Evolutionary conservation across 352 stramenopile genomes (phyloP).

Genomic region (Globisporangium irregulare): DNA sequence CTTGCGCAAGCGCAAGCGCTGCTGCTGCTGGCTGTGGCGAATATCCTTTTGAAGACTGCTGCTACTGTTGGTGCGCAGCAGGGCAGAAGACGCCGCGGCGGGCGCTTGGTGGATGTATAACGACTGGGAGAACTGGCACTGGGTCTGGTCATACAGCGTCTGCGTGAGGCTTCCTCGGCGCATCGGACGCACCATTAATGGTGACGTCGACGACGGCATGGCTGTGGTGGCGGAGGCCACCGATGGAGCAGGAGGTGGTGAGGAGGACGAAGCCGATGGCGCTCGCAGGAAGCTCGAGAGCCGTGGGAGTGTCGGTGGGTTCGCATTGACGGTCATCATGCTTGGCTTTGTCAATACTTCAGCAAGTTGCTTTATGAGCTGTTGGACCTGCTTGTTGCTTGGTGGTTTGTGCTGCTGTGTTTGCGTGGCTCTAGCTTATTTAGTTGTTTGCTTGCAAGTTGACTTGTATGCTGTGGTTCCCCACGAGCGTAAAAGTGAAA

Average conservation of each 20-base stretch:
- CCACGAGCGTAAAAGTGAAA: background rate
- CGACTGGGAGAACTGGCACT: conserved; percentile 2
- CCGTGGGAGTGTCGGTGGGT: conserved; percentile 21
- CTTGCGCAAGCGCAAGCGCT: conserved; percentile 5
- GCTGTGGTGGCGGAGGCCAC: background rate
- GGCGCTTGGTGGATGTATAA: background rate
- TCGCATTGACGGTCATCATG: conserved; percentile 7
- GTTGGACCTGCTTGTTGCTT: background rate
- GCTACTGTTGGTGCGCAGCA: background rate
- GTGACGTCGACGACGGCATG: background rate
- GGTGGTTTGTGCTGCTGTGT: background rate
- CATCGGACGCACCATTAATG: background rate
- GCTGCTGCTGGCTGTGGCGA: background rate
- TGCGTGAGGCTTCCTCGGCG: background rate
- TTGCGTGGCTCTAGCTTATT: background rate
- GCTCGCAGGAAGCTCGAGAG: conserved; percentile 28
- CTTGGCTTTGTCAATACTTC: background rate
- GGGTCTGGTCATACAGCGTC: background rate
- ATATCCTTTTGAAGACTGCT: background rate
- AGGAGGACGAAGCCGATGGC: conserved; percentile 8
- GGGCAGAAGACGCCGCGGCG: background rate
- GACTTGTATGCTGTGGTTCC: background rate
- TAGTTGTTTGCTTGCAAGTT: background rate
- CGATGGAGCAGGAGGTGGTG: background rate
- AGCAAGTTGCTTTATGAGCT: background rate